Base-by-base conservation (phyloP, 352 stramenopile species). In the Phytophthora colocasiae region DNA sequence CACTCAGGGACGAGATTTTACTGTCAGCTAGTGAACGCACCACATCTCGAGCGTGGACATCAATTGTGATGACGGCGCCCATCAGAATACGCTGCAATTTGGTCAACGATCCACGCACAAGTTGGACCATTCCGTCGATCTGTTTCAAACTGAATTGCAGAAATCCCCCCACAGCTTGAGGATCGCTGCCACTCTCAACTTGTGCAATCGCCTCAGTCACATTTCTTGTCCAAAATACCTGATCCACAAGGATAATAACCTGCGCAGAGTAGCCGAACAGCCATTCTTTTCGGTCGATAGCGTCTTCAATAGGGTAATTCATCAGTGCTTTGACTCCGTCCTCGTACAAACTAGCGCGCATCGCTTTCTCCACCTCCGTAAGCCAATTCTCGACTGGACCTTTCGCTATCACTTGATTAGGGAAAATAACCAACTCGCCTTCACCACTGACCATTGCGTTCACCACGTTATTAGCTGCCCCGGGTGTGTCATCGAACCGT, bases 41-140 rank as follows among this genome's bases (percentile, higher is more conserved):
- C 4, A 97, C 90, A 67, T 97, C 92, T 40, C 92, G 89, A 31
- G 91, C 92, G 48, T 98, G 92, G 3, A 98, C 91, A 66, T 97
- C 92, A 61, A 97, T 97, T 1, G 91, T 98, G 60, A 98, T 96
- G 17, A 97, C 52, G 0, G 92, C 91, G 1, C 92, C 92, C 83
- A 97, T 94, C 7, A 97, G 70, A 58, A 94, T 97, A 19, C 92
- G 83, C 58, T 97, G 88, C 15, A 97, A 73, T 55, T 96, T 97
- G 46, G 71, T 87, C 26, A 98, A 72, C 17, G 88, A 73, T 7
- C 87, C 87, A 38, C 92, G 83, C 17, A 98, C 91, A 14, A 97
- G 84, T 55, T 96, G 79, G 3, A 98, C 91, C 92, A 97, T 97
- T 4, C 88, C 90, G 46, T 98, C 92, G 66, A 98, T 98, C 47